Evolutionary conservation across 2,329 filamentous ascomycete genomes (phyloP), one percentile per base, ranked within the genome.

Genomic region (Talaromyces piceae): DNA sequence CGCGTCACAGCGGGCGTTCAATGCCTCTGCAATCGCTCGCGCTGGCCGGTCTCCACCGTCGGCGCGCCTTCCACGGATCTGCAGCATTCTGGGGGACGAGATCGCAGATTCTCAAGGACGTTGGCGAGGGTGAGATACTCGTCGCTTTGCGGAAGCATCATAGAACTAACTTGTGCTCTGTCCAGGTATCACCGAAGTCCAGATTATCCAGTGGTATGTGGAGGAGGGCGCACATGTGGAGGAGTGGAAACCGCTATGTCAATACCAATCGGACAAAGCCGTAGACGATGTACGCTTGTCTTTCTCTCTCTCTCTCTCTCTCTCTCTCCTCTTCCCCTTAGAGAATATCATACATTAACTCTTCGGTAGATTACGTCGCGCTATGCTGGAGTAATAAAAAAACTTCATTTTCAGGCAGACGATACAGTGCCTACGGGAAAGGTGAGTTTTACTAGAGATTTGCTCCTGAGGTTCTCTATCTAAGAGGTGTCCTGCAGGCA

Each of bases 181-280:
- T 41, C 16, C 25, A 93, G 93, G 93, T 50, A 98, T 97, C 63
- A 91, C 93, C 66, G 93, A 98, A 73, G 95, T 93, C 65, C 93
- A 98, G 71, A 88, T 98, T 63, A 97, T 97, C 63, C 93, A 98
- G 75, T 98, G 93, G 93, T 98, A 97, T 68, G 91, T 98, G 58
- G 87, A 96, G 72, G 90, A 94, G 46, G 91, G 91, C 53, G 93
- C 93, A 30, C 84, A 87, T 52, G 91, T 98, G 61, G 91, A 98
- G 74, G 91, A 98, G 74, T 98, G 95, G 79, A 93, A 94, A 61
- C 93, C 91, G 54, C 79, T 98, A 44, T 98, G 93, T 73, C 93
- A 98, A 73, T 94, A 98, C 41, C 93, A 97, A 69, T 96, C 91
- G 63, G 93, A 98, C 74, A 98, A 98, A 71, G 93, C 93, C 22